Percentiles rank a stretch among this genome's conserved stretches.
phyloP scores from a whole-genome alignment of 2,329 filamentous ascomycete genomes.

The Leptographium lundbergii region DNA sequence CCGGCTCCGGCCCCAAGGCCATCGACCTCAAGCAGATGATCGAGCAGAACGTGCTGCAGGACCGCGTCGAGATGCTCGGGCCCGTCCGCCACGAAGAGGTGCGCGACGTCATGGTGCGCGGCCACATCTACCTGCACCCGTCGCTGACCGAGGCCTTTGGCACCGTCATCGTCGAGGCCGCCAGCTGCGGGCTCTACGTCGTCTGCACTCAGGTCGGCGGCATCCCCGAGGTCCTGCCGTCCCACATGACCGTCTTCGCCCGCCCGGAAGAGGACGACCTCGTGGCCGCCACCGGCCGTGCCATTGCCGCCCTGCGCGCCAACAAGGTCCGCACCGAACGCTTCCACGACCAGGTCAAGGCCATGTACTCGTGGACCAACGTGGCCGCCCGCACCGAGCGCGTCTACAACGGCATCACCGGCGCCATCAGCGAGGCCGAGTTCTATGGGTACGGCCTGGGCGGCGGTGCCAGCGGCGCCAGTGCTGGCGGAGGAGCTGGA shows the following conservation, averaged over 20 bases:
- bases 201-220: constrained; percentile 94
- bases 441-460: constrained; percentile 74
- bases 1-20: constrained; percentile 87
- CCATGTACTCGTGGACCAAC: constrained; percentile 98
- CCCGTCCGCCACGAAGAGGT: constrained; percentile 93
- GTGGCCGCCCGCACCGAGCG: constrained; percentile 87
- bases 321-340: constrained; percentile 83
- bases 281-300: constrained; percentile 75
- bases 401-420: constrained; percentile 87
- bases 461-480: constrained; percentile 23
- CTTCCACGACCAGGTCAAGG: constrained; percentile 93
- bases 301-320: constrained; percentile 73
- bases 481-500: too few relatives aligned
- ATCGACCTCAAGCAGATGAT: constrained; percentile 98
- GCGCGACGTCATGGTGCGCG: constrained; percentile 90
- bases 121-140: constrained; percentile 92
- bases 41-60: constrained; percentile 85
- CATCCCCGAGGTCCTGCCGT: constrained; percentile 89
- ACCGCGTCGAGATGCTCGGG: constrained; percentile 84
- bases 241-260: constrained; percentile 95
- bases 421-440: constrained; percentile 70
- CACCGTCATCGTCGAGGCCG: constrained; percentile 94
- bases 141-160: constrained; percentile 94
- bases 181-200: constrained; percentile 88
- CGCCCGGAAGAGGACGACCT: constrained; percentile 94